A percentile compares a stretch with the other conserved stretches of the same genome.
phyloP scores from a whole-genome alignment of 192 early-diverging fungal species.

The Entomortierella lignicola region DNA sequence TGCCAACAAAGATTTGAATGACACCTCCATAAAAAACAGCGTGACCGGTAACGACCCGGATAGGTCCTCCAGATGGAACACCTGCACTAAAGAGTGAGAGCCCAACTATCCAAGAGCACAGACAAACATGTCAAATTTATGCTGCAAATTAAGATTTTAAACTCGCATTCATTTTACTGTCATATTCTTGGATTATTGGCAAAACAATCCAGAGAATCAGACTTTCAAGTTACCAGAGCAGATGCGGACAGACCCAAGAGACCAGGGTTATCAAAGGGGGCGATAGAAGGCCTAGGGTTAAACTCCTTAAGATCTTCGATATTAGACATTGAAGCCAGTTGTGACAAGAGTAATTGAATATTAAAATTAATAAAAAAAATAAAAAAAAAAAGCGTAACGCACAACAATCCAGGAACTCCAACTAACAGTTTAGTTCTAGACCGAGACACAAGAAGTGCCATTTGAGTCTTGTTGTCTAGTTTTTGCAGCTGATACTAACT shows the following conservation, averaged over 20 bases:
- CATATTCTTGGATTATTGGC: neutral
- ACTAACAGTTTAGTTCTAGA: no score
- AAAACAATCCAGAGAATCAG: constrained; percentile 16
- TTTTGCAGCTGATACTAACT: no score
- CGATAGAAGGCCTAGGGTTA: neutral
- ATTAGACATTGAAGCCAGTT: constrained; percentile 19
- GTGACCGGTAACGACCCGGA: constrained; percentile 69
- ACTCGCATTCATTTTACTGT: neutral
- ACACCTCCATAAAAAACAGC: constrained; percentile 83
- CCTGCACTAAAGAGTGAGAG: constrained; percentile 78
- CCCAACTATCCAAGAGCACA: constrained; percentile 57
- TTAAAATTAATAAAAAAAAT: neutral
- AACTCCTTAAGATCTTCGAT: constrained; percentile 20
- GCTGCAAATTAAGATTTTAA: no score
- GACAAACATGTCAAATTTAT: no score
- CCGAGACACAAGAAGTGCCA: no score
- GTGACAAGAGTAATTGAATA: no score
- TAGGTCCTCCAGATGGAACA: constrained; percentile 61
- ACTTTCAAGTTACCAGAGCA: constrained; percentile 69
- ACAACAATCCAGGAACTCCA: no score
- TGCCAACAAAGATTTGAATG: constrained; percentile 80
- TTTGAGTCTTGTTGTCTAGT: no score
- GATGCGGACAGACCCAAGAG: constrained; percentile 72
- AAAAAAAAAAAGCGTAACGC: neutral
- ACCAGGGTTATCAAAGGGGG: constrained; percentile 64